These are phyloP conservation scores for Myxozyma nipponensis DNA, from an alignment of 805 yeast genomes.

Conservation along the genomic window DNA sequence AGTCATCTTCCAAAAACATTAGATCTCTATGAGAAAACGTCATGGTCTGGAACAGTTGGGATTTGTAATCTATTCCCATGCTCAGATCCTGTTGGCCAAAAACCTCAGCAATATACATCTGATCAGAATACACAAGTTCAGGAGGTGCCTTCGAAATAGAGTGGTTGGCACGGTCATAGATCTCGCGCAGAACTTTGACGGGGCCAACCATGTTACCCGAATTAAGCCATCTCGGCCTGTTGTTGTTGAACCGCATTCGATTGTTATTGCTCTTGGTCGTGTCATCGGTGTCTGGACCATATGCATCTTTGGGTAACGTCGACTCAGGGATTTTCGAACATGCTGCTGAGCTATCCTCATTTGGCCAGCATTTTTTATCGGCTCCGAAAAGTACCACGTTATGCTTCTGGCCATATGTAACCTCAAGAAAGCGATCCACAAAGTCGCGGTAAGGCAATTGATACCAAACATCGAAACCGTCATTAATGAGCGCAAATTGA, in stretches of 20 bases:
- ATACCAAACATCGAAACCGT: conserved; percentile 27
- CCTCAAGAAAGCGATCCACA: conserved; percentile 15
- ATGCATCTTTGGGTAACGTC: conserved; percentile 22
- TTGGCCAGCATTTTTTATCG: conserved; percentile 30
- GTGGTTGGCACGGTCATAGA: conserved; percentile 24
- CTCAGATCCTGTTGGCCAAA: conserved; percentile 21
- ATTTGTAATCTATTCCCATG: conserved; percentile 22
- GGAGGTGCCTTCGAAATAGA: conserved; percentile 20
- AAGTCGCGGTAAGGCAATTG: conserved; percentile 15
- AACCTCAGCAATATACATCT: conserved; percentile 26
- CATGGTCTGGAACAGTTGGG: conserved; percentile 27
- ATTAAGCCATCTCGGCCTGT: conserved; percentile 28
- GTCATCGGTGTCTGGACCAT: conserved; percentile 24
- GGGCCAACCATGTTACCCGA: conserved; percentile 28
- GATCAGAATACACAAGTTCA: conserved; percentile 23
- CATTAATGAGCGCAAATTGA: conserved; percentile 20
- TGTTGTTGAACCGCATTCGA: conserved; percentile 10
- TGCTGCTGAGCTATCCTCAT: conserved; percentile 19
- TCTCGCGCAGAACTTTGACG: conserved; percentile 16
- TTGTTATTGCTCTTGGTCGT: conserved; percentile 2
- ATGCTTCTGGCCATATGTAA: conserved; percentile 1
- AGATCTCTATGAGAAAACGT: conserved; percentile 25
- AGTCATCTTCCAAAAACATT: conserved; percentile 20
- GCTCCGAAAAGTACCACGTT: conserved; percentile 22
- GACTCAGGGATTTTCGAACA: conserved; percentile 23